Base-by-base conservation (phyloP, 2,329 filamentous ascomycete species). In the Apiospora pterosperma region DNA sequence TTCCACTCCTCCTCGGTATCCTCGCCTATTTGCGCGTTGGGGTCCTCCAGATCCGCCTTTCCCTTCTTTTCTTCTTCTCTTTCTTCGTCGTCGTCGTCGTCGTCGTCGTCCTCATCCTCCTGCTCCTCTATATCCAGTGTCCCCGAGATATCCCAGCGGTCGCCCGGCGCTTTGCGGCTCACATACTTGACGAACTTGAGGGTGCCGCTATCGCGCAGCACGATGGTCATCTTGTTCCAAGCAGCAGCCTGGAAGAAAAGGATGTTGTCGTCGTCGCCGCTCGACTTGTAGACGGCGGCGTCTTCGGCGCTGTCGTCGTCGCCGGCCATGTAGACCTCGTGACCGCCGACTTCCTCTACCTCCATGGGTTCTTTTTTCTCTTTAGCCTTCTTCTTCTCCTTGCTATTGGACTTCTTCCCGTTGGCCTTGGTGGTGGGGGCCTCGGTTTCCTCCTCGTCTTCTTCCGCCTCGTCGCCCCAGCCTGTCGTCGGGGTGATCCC, bases 151-250 rank as follows among this genome's bases (percentile, higher is more conserved):
- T 99, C 96, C 93, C 94, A 98, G 52, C 96, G 85, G 78, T 98
- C 96, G 0, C 96, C 96, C 73, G 87, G 87, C 8, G 96, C 96
- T 61, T 85, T 87, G 66, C 84, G 84, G 77, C 91, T 96, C 25
- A 99, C 91, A 76, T 98, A 99, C 82, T 98, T 99, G 73, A 98
- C 93, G 75, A 99, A 99, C 76, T 92, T 90, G 74, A 99, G 82
- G 16, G 91, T 90, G 16, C 92, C 94, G 69, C 87, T 88, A 75
- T 99, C 96, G 65, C 96, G 86, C 70, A 98, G 81, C 36, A 98
- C 96, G 69, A 99, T 88, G 68, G 90, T 93, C 81, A 99, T 84
- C 68, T 91, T 92, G 77, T 98, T 98, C 96, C 96, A 99, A 19
- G 85, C 77, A 1, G 85, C 83, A 10, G 83, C 82, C 76, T 88